Conservation (phyloP, 352 stramenopile genomes). For the Pythium angustatum region DNA sequence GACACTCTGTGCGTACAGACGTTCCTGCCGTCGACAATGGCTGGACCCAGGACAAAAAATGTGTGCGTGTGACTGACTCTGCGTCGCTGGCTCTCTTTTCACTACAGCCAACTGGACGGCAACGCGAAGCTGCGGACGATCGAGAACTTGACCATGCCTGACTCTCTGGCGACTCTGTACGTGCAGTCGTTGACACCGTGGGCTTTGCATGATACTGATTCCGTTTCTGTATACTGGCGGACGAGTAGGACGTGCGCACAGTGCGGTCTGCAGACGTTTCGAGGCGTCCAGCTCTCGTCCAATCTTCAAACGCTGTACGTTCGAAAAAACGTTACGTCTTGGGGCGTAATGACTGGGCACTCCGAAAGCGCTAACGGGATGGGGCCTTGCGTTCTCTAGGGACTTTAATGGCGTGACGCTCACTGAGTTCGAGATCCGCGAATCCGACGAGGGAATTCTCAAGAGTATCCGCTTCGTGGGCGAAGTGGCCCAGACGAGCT, state of each 20-base stretch:
- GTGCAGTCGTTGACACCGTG: too few species aligned
- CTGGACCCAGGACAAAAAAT: neutral
- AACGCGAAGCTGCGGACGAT: slow-evolving; percentile 9
- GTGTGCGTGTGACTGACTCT: neutral
- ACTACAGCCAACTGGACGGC: neutral
- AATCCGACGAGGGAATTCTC: slow-evolving; percentile 13
- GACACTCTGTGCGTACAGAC: slow-evolving; percentile 4
- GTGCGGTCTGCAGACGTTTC: slow-evolving; percentile 14
- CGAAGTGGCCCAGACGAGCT: neutral
- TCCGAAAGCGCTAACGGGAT: neutral
- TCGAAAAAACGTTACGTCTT: neutral
- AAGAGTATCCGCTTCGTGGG: neutral
- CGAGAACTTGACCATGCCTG: slow-evolving; percentile 22
- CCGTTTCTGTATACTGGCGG: too few species aligned
- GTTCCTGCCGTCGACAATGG: too few species aligned
- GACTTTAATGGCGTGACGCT: neutral
- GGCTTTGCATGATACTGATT: too few species aligned
- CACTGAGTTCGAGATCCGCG: slow-evolving; percentile 15
- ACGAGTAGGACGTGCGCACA: slow-evolving; percentile 14
- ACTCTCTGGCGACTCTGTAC: slow-evolving; percentile 13
- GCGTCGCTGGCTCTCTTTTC: neutral
- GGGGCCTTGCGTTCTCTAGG: slow-evolving; percentile 1
- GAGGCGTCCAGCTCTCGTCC: slow-evolving; percentile 22
- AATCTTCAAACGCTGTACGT: slow-evolving; percentile 19
- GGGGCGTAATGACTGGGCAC: too few species aligned